Conservation (phyloP, 345 rosid genomes). For the Syzygium aromaticum region DNA sequence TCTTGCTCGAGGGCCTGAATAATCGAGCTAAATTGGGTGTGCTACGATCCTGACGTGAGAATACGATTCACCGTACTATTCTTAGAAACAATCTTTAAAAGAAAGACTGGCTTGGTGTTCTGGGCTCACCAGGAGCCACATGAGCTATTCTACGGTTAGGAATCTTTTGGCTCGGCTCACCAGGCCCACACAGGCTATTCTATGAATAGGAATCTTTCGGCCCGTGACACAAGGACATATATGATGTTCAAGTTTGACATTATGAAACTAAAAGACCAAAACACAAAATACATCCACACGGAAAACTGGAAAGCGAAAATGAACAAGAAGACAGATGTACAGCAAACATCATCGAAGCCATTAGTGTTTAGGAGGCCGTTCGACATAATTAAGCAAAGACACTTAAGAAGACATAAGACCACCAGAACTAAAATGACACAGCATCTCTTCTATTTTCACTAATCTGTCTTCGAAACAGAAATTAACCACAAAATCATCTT, state of each 20-base stretch:
- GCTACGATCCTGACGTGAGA: background rate
- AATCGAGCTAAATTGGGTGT: rapidly evolving
- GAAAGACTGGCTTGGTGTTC: background rate
- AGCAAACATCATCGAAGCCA: background rate
- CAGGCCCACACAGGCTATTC: rapidly evolving
- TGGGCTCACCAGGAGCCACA: rapidly evolving
- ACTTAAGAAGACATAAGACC: background rate
- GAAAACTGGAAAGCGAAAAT: background rate
- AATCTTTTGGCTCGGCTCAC: rapidly evolving
- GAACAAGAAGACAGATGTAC: background rate
- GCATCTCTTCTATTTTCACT: background rate
- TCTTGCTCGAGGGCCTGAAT: background rate
- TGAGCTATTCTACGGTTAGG: rapidly evolving
- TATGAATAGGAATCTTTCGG: rapidly evolving
- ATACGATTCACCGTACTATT: rapidly evolving
- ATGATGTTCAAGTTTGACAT: background rate
- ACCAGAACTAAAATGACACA: background rate
- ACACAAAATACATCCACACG: background rate
- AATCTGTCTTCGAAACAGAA: background rate
- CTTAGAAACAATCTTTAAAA: background rate
- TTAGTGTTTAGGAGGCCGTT: background rate
- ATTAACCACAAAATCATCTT: no score
- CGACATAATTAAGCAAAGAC: background rate
- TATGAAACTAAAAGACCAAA: background rate
- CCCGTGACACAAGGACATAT: background rate